Base-by-base conservation (phyloP, 495 filamentous ascomycete genomes). In the Bathelium albidoporum region DNA sequence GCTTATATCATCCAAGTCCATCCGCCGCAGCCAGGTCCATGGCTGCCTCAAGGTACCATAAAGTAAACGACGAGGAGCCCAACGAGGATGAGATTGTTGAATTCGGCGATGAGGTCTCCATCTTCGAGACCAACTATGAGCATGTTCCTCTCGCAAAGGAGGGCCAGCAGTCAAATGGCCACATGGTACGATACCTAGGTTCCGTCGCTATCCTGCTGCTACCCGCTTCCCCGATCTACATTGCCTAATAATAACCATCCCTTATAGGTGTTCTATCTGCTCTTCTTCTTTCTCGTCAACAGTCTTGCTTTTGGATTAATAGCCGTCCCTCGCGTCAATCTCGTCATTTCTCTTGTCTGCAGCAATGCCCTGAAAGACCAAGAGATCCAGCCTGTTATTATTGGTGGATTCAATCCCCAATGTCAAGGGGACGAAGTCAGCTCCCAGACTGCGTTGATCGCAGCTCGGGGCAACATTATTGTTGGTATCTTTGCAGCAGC, bases 371-470 rank as follows among this genome's bases (percentile, higher is more conserved):
- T 55, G 29, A 24, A 55, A 55, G 16, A 20, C 24, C 9, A 26
- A 9, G 49, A 29, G 24, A 55, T 2, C 2, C 49, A 26, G 20
- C 49, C 26, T 24, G 49, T 63, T 18, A 59, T 63, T 39, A 58
- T 63, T 22, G 61, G 61, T 22, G 61, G 41, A 12, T 63, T 31
- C 52, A 63, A 63, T 39, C 61, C 61, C 4, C 61, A 63, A 63
- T 63, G 61, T 58, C 24, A 32, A 39, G 28, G 31, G 5, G 31
- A 36, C 28, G 49, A 59, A 59, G 28, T 63, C 24, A 34, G 32
- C 14, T 63, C 61, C 10, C 31, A 18, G n/a, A 53, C 52, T 16
- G 49, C 61, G 10, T 18, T 63, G 9, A 20, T 63, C 22, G 41
- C 53, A 28, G 31, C 41, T 34, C 53, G 52, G 24, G 61, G 61